Evolutionary conservation across 2,329 filamentous ascomycete species (phyloP).

Genomic region (Verticillium alfalfae): DNA sequence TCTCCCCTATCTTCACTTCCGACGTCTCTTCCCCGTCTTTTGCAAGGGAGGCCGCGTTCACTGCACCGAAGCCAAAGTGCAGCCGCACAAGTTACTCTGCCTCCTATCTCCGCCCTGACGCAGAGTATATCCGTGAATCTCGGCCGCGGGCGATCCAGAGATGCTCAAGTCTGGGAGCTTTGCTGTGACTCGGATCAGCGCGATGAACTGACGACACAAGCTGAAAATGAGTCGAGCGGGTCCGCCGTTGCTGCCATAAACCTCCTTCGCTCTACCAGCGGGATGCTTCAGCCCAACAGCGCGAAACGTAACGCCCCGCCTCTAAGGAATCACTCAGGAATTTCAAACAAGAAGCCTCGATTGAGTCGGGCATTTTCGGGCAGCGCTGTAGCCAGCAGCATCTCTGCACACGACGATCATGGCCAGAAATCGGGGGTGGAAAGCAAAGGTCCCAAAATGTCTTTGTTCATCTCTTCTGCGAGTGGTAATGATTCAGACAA

Average conservation of each 20-base stretch:
- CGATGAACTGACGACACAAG: slow-evolving; percentile 74
- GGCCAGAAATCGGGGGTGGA: neutral
- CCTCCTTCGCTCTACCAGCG: slow-evolving; percentile 66
- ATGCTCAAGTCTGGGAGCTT: slow-evolving; percentile 87
- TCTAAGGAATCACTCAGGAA: neutral
- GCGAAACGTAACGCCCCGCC: slow-evolving; percentile 58
- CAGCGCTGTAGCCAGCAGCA: slow-evolving; percentile 52
- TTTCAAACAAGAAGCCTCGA: slow-evolving; percentile 54
- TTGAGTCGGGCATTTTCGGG: slow-evolving; percentile 58
- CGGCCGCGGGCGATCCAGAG: slow-evolving; percentile 69
- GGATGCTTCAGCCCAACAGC: slow-evolving; percentile 46
- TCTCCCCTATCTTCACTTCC: slow-evolving; percentile 42
- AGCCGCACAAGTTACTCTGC: slow-evolving; percentile 51
- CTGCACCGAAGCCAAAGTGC: slow-evolving; percentile 70
- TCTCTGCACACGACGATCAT: neutral
- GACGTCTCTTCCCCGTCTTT: slow-evolving; percentile 40
- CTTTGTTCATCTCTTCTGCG: slow-evolving; percentile 26
- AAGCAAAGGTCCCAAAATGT: slow-evolving; percentile 22
- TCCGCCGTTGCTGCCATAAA: slow-evolving; percentile 79
- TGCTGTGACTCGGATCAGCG: slow-evolving; percentile 77
- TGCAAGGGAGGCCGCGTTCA: slow-evolving; percentile 41
- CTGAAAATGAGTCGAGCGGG: slow-evolving; percentile 73
- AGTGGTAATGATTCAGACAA: slow-evolving; percentile 80
- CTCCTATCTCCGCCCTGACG: slow-evolving; percentile 48
- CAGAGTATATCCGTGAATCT: slow-evolving; percentile 49